These are phyloP conservation scores for Blastocystis sp. DNA, from an alignment of 352 stramenopile species.

Conservation along the genomic window DNA sequence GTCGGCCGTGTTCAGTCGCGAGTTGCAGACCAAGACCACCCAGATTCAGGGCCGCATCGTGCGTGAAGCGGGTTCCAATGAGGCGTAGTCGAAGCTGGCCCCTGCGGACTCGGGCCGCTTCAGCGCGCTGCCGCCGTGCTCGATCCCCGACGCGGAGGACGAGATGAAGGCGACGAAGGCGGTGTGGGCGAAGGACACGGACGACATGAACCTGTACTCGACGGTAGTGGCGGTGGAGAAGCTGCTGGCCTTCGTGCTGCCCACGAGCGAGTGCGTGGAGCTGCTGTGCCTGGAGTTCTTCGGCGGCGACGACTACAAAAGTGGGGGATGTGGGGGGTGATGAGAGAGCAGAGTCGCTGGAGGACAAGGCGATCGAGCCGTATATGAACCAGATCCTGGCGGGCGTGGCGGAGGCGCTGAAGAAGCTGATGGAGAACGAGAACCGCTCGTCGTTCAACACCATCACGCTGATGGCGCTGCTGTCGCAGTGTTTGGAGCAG, in stretches of 20 bases:
- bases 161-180: slow-evolving; percentile 26
- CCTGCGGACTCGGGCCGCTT: neutral
- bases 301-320: neutral
- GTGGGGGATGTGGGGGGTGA: neutral
- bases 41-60: slow-evolving; percentile 7
- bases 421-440: slow-evolving; percentile 41
- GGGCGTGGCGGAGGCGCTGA: neutral
- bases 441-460: slow-evolving; percentile 13
- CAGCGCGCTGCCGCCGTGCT: neutral
- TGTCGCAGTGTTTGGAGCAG: slow-evolving; percentile 13
- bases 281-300: slow-evolving; percentile 43
- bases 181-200: slow-evolving; percentile 4
- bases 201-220: slow-evolving; percentile 13
- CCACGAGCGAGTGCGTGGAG: slow-evolving; percentile 35
- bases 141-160: neutral
- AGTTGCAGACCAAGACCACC: neutral
- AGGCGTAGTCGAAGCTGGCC: slow-evolving; percentile 28
- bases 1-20: neutral
- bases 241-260: slow-evolving; percentile 21
- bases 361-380: neutral
- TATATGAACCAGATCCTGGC: slow-evolving; percentile 7
- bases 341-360: slow-evolving; percentile 6
- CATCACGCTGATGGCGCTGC: neutral
- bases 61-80: neutral
- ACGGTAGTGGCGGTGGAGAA: slow-evolving; percentile 28